Evolutionary conservation across 2,329 filamentous ascomycete species (phyloP), one percentile per base, ranked within the genome.

Genomic region (Xylogone sp.): DNA sequence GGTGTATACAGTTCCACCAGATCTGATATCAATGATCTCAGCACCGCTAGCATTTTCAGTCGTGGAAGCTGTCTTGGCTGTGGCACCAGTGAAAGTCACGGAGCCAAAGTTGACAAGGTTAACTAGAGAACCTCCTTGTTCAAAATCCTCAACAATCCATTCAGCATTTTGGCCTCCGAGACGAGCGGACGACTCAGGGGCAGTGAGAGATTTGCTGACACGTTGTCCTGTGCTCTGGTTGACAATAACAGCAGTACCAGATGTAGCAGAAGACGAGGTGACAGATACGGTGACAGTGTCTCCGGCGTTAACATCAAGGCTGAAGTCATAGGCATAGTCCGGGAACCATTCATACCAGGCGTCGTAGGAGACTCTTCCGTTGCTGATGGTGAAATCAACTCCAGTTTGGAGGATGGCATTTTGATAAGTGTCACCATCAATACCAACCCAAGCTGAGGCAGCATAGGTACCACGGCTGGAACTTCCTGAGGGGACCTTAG

Each of bases 281-380:
- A 67, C 71, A 51, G 60, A 71, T 56, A 73, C 59, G 34, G 58
- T 64, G 50, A 79, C 71, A 1, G 65, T 62, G 50, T 79, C 70
- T 9, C 76, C 75, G 1, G 71, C 70, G 52, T 80, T 66, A 53
- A 69, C 68, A 21, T 42, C 63, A 4, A 39, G 34, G 34, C 13
- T 39, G 62, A 81, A 81, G 59, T 76, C 71, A 57, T 77, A 73
- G 19, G 78, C 74, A 54, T 74, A 74, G 59, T 80, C 74, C 1
- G 79, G 79, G 58, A 74, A 81, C 79, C 79, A 83, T 62, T 83
- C 79, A 58, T 79, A 82, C 78, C 80, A 83, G 12, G 79, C 76
- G 48, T 77, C 72, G 58, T 74, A 83, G 8, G 61, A 68, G 1
- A 73, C 13, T 42, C 21, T 24, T 27, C 55, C 53, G 22, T 66